A percentile compares a stretch with the other conserved stretches of the same genome.
These are phyloP conservation scores for Diutina sp. DNA, from an alignment of 1,139 yeast genomes.

Conservation along the genomic window DNA sequence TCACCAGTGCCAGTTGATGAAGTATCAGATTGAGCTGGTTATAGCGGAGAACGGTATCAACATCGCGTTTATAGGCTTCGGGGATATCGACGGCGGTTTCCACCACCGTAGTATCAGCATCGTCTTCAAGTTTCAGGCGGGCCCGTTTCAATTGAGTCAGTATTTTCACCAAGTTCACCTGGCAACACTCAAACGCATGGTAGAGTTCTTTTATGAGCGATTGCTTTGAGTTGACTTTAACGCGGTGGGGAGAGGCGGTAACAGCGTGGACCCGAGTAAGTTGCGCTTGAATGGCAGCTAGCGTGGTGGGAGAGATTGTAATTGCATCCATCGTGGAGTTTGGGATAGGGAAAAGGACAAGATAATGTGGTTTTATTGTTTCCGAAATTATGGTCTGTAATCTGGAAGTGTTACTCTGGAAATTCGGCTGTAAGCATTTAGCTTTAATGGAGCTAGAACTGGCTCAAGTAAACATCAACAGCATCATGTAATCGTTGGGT, in stretches of 20 bases:
- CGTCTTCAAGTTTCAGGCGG: neutral
- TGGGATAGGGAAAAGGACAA: neutral
- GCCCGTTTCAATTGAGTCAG: neutral
- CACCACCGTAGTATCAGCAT: neutral
- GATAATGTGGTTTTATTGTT: too few relatives aligned
- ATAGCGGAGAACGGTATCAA: neutral
- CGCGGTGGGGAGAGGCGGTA: neutral
- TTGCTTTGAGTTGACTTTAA: neutral
- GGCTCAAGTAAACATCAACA: too few relatives aligned
- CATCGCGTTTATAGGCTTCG: neutral
- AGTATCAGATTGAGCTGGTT: neutral
- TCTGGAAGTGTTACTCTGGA: neutral
- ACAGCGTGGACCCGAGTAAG: neutral
- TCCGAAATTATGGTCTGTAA: neutral
- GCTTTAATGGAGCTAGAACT: too few relatives aligned
- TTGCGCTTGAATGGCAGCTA: neutral
- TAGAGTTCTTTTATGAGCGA: neutral
- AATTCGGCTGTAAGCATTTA: too few relatives aligned
- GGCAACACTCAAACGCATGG: neutral
- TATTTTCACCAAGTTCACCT: neutral
- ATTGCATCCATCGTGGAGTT: neutral
- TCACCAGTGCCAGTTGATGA: neutral
- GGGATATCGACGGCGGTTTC: neutral
- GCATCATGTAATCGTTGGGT: too few relatives aligned
- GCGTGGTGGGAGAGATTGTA: neutral